Percentiles rank a stretch among this genome's conserved stretches.
Conservation (phyloP, 2,329 filamentous ascomycete genomes). For the Colletotrichum sp. region DNA sequence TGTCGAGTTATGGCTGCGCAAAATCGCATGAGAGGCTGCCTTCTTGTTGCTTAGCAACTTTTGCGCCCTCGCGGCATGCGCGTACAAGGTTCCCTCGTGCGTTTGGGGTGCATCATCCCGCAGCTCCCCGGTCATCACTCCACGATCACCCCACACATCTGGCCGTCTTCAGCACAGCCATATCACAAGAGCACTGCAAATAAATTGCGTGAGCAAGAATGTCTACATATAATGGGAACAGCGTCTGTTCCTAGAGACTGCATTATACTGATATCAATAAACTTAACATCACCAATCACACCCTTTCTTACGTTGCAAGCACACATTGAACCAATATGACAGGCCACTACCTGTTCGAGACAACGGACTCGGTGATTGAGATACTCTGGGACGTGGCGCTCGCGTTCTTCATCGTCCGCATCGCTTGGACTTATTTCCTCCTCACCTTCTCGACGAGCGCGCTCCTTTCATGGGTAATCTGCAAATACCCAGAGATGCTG, state of each 20-base stretch:
- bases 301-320: too few species aligned
- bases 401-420: conserved; percentile 36
- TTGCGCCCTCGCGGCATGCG: not conserved
- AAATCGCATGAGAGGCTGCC: not conserved
- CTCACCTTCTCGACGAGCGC: conserved; percentile 29
- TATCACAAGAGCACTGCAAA: not conserved
- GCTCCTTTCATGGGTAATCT: conserved; percentile 15
- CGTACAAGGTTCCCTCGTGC: not conserved
- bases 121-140: not conserved
- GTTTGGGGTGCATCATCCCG: not conserved
- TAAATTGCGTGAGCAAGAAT: not conserved
- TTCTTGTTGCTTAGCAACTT: not conserved
- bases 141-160: conserved; percentile 8
- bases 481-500: not conserved
- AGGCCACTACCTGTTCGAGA: conserved; percentile 29
- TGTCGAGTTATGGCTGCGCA: not conserved
- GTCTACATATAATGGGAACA: not conserved
- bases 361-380: conserved; percentile 38
- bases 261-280: not conserved
- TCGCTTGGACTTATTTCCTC: conserved; percentile 34
- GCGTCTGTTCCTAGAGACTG: not conserved
- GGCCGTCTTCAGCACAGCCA: not conserved
- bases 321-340: not conserved
- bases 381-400: conserved; percentile 42
- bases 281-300: not conserved